Base-by-base conservation (phyloP, 2,329 filamentous ascomycete species). In the Fusarium concolor region DNA sequence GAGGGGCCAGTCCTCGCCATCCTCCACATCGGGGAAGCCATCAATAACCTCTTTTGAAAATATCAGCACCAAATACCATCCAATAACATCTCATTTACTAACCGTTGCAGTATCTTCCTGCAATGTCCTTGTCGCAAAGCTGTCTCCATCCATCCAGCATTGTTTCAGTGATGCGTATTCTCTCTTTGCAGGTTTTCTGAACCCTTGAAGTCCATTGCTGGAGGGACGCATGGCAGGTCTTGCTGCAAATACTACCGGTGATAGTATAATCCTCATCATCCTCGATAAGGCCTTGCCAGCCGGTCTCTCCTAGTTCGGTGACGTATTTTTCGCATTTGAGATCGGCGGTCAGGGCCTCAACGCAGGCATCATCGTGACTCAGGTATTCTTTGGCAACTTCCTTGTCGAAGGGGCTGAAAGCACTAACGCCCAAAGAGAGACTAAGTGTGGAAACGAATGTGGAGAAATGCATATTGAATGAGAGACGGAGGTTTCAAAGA, bases 101-200 rank as follows among this genome's bases (percentile, higher is more conserved):
- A 43, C 54, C 26, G 0, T 61, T 61, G 11, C 57, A 61, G 38
- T 61, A 61, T 35, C 24, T 33, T 10, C 57, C 57, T 0, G 43
- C 29, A 18, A 41, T 57, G 2, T 61, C 57, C 15, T 61, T 61
- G 2, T 61, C 57, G 11, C 57, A 61, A 26, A 61, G 46, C 24
- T 61, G 55, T 28, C 31, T 38, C 5, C 55, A 35, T 0, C 57
- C 57, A 8, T 60, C 55, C 4, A 26, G 51, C 43, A 18, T 24
- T 38, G 33, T 12, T 12, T 31, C 29, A 12, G 3, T 14, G 1
- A 4, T 4, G 1, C 10, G 22, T 1, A 12, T n/a, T 8, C 43
- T 24, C 20, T 39, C 22, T 5, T 56, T 22, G 26, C 55, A 61
- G 28, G 33, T 6, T 5, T 53, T 29, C 2, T 28, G 26, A 17